A percentile compares a stretch with the other conserved stretches of the same genome.
Conservation (phyloP, 2,329 filamentous ascomycete species). For the Periconia macrospinosa region DNA sequence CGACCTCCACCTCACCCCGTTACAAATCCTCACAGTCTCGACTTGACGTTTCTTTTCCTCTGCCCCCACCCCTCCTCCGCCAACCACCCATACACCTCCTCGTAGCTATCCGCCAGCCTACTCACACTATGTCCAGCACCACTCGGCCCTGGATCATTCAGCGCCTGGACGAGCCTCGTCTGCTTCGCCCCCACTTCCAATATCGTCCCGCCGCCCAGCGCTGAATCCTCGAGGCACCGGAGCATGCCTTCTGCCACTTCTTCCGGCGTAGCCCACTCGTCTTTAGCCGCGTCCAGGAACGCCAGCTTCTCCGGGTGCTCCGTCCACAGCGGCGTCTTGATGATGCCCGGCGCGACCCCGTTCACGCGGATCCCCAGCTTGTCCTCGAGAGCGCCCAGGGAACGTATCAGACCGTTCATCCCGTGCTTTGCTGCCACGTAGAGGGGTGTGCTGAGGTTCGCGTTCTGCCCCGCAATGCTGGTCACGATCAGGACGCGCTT, state of each 20-base stretch:
- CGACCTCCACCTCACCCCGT: background rate
- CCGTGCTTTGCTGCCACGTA: slow-evolving; percentile 52
- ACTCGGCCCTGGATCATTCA: slow-evolving; percentile 58
- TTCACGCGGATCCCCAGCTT: slow-evolving; percentile 59
- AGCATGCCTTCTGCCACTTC: slow-evolving; percentile 64
- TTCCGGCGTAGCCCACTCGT: slow-evolving; percentile 63
- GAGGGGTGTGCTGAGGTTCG: slow-evolving; percentile 44
- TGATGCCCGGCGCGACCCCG: slow-evolving; percentile 62
- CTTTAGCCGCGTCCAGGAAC: slow-evolving; percentile 51
- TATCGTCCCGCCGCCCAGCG: slow-evolving; percentile 51
- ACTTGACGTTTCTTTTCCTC: slow-evolving; percentile 4
- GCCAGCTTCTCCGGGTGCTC: slow-evolving; percentile 63
- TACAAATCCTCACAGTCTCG: slow-evolving; percentile 5
- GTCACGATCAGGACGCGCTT: slow-evolving; percentile 51
- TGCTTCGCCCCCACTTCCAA: slow-evolving; percentile 58
- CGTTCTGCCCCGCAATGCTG: slow-evolving; percentile 48
- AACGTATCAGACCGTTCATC: slow-evolving; percentile 53
- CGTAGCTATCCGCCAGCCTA: slow-evolving; percentile 43
- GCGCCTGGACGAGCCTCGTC: slow-evolving; percentile 53
- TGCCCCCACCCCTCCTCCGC: slow-evolving; percentile 54
- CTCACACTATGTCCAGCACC: slow-evolving; percentile 52
- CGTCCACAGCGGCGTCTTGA: slow-evolving; percentile 64
- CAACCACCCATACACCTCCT: slow-evolving; percentile 56
- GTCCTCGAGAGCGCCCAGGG: slow-evolving; percentile 53
- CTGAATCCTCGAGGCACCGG: slow-evolving; percentile 54